phyloP scores from a whole-genome alignment of 768 basidiomycete genomes.

The Hygrophorus pudorinus region DNA sequence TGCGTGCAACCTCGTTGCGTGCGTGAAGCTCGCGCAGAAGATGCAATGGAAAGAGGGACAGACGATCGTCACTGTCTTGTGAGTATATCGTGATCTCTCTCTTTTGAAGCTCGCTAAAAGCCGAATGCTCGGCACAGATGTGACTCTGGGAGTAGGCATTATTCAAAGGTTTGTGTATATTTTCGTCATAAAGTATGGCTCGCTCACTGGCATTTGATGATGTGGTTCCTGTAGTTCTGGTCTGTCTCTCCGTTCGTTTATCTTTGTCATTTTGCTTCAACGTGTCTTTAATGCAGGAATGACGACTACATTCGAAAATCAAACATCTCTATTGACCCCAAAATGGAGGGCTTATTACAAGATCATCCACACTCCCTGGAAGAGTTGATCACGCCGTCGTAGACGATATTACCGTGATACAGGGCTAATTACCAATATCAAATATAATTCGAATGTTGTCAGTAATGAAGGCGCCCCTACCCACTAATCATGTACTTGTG shows the following conservation, averaged over 20 bases:
- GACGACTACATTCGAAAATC: constrained; percentile 41
- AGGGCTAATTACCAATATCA: no score
- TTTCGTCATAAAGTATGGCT: background rate
- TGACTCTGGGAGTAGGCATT: constrained; percentile 87
- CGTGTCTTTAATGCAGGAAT: constrained; percentile 26
- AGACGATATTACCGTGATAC: no score
- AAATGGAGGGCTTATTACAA: constrained; percentile 31
- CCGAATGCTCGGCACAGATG: constrained; percentile 40
- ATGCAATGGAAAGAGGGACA: constrained; percentile 61
- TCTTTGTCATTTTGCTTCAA: background rate
- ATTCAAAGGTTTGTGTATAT: constrained; percentile 62
- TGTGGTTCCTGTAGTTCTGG: constrained; percentile 29
- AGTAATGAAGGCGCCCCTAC: no score
- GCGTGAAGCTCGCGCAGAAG: constrained; percentile 66
- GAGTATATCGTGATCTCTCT: constrained; percentile 14
- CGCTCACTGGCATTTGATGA: background rate
- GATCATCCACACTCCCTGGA: background rate
- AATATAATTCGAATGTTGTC: no score
- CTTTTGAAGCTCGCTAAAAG: background rate
- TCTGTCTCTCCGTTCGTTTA: constrained; percentile 12
- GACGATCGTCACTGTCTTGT: constrained; percentile 82
- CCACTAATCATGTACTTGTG: no score
- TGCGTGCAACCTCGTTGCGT: constrained; percentile 93
- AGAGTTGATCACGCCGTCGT: no score
- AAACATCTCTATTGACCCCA: constrained; percentile 31